Percentiles rank a stretch among this genome's conserved stretches.
These are phyloP conservation scores for Tylopilus balloui DNA, from an alignment of 768 basidiomycete species.

Conservation along the genomic window DNA sequence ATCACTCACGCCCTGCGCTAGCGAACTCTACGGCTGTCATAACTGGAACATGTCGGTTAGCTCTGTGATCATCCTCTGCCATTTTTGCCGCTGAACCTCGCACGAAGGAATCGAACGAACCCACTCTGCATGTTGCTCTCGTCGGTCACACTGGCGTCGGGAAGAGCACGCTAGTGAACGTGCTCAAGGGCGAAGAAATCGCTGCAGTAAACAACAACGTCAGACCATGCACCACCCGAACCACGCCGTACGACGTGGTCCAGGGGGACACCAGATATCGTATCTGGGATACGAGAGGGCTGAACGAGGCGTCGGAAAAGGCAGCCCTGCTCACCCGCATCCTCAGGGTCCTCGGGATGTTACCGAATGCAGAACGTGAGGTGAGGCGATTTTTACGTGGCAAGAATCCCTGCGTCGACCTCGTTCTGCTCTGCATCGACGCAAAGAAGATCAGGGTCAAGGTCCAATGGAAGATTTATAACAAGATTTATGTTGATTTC, in stretches of 20 bases:
- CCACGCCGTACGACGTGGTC: constrained; percentile 6
- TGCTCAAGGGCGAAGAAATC: constrained; percentile 14
- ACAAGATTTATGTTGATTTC: constrained; percentile 17
- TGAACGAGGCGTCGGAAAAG: constrained; percentile 18
- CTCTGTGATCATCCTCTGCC: neutral
- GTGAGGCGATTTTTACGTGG: constrained; percentile 15
- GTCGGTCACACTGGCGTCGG: constrained; percentile 24
- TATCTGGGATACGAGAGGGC: constrained; percentile 26
- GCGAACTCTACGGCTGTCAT: neutral
- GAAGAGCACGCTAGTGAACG: constrained; percentile 27
- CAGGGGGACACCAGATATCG: constrained; percentile 6
- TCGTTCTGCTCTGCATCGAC: constrained; percentile 23
- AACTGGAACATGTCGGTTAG: constrained; percentile 18
- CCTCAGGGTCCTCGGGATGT: neutral
- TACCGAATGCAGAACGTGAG: constrained; percentile 16
- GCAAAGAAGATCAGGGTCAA: constrained; percentile 15
- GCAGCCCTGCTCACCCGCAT: neutral
- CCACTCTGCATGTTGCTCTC: constrained; percentile 16
- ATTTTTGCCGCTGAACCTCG: neutral
- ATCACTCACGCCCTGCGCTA: neutral
- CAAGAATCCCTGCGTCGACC: constrained; percentile 8
- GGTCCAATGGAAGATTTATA: constrained; percentile 19
- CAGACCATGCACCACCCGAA: constrained; percentile 18
- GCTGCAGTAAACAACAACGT: constrained; percentile 17
- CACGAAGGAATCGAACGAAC: constrained; percentile 1